A percentile compares a stretch with the other conserved stretches of the same genome.
Evolutionary conservation across 257 asterid genomes (phyloP).

Genomic region (Jacaranda copaia): DNA sequence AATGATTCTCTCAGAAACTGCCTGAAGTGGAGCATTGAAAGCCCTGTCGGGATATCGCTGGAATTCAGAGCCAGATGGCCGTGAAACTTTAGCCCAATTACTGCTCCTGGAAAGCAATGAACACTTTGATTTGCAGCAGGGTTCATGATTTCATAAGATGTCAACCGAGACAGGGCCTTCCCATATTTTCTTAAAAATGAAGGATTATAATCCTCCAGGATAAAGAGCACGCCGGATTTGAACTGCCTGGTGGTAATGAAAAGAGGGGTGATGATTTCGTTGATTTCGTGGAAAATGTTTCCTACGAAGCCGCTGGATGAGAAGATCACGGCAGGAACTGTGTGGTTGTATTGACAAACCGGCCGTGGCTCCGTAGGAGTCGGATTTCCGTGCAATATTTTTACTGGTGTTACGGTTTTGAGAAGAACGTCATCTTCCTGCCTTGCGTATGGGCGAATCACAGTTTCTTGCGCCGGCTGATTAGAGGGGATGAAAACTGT

Average conservation of each 20-base stretch:
- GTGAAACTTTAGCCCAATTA: conserved; percentile 79
- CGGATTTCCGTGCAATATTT: conserved; percentile 45
- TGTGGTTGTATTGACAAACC: conserved; percentile 51
- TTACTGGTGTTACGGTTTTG: conserved; percentile 52
- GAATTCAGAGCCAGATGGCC: conserved; percentile 54
- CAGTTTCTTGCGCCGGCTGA: conserved; percentile 35
- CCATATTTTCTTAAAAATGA: conserved; percentile 62
- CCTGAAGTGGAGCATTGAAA: conserved; percentile 39
- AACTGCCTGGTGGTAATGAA: conserved; percentile 67
- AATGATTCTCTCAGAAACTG: conserved; percentile 47
- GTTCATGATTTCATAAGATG: conserved; percentile 54
- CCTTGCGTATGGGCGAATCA: conserved; percentile 65
- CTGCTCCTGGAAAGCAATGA: conserved; percentile 81
- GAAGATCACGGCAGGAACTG: conserved; percentile 77
- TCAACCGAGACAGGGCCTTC: conserved; percentile 48
- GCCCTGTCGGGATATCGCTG: conserved; percentile 49
- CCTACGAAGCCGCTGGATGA: conserved; percentile 86
- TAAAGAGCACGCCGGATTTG: conserved; percentile 52
- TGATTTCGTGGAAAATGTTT: conserved; percentile 82
- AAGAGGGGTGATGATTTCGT: conserved; percentile 79
- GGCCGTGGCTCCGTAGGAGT: conserved; percentile 24
- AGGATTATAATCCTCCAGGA: conserved; percentile 62
- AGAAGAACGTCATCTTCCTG: conserved; percentile 57
- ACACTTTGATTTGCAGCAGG: conserved; percentile 56
- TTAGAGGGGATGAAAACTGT: conserved; percentile 43